Conservation (phyloP, 768 basidiomycete species). For the Lentinula edodes region DNA sequence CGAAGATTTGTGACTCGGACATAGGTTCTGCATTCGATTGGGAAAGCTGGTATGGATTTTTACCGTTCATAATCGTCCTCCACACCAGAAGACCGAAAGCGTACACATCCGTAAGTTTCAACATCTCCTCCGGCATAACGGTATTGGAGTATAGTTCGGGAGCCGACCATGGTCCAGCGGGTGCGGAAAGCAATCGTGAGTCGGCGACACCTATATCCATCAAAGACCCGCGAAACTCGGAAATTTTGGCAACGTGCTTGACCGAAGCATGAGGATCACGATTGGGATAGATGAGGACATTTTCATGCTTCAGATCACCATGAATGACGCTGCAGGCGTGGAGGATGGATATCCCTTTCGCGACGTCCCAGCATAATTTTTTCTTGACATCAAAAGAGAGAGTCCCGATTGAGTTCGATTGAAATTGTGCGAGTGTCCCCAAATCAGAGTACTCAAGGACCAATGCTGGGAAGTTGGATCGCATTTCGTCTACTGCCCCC, state of each 20-base stretch:
- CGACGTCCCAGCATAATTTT: slow-evolving; percentile 8
- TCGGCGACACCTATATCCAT: slow-evolving; percentile 7
- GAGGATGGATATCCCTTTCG: slow-evolving; percentile 9
- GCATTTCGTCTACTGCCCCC: slow-evolving; percentile 1
- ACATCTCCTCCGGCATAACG: neutral
- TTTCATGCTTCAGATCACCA: slow-evolving; percentile 12
- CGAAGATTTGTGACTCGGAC: neutral
- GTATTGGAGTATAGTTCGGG: neutral
- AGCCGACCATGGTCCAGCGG: slow-evolving; percentile 3
- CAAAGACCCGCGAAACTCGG: slow-evolving; percentile 9
- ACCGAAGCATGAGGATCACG: neutral
- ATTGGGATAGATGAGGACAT: slow-evolving; percentile 9
- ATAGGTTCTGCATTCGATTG: neutral
- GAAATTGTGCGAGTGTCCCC: slow-evolving; percentile 7
- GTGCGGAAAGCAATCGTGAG: neutral
- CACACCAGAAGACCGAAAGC: slow-evolving; percentile 7
- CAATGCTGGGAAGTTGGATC: slow-evolving; percentile 5
- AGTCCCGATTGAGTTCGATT: neutral
- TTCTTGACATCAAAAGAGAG: slow-evolving; percentile 8
- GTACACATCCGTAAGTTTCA: slow-evolving; percentile 9
- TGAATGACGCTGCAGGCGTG: slow-evolving; percentile 11
- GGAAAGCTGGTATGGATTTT: neutral
- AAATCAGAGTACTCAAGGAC: slow-evolving; percentile 9
- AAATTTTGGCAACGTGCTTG: slow-evolving; percentile 7
- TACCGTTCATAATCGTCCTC: slow-evolving; percentile 5